Evolutionary conservation across 345 rosid genomes (phyloP), one percentile per base, ranked within the genome.

Genomic region (Linum lewisii): DNA sequence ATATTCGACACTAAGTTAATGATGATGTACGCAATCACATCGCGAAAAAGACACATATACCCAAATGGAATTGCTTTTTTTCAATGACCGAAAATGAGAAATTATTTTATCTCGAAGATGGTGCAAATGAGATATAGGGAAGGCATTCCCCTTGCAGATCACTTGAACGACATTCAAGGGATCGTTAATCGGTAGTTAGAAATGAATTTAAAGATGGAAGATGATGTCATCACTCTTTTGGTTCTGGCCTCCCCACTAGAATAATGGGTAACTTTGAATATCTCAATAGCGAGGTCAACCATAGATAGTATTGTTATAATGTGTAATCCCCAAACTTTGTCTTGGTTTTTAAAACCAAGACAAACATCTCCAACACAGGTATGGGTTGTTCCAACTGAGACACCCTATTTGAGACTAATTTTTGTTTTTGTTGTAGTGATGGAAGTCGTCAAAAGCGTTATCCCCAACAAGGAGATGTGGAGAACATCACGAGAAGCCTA

Each of bases 111-210:
- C 25, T 59, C n/a, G 8, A 59, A 59, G 29, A 3, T 59, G 26
- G 32, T 59, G 24, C 26, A 37, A 2, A 19, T 44, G 7, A 38
- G 21, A 59, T 59, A 59, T 7, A 2, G 15, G 14, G 51, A 59
- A 3, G 51, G 62, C 20, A 59, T 7, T 19, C 37, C 25, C 23
- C 0, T 59, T 16, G 51, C 51, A 6, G 25, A 59, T 38, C 62
- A 59, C 29, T 59, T 59, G 51, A 59, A 21, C 44, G 51, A 59
- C 34, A 20, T 38, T 36, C 51, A 59, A 38, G 62, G 51, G 51
- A 59, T 38, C 2, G 8, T 59, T 14, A n/a, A 59, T 21, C 19
- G 21, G 51, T 21, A 7, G 18, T 42, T 16, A 3, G 47, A 11
- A 11, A 42, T 4, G 47, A 16, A 21, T 2, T n/a, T 18, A 21